A percentile compares a stretch with the other conserved stretches of the same genome.
These are phyloP conservation scores for Stagonosporopsis cucurbitacearum DNA, from an alignment of 2,329 filamentous ascomycete species.

Conservation along the genomic window DNA sequence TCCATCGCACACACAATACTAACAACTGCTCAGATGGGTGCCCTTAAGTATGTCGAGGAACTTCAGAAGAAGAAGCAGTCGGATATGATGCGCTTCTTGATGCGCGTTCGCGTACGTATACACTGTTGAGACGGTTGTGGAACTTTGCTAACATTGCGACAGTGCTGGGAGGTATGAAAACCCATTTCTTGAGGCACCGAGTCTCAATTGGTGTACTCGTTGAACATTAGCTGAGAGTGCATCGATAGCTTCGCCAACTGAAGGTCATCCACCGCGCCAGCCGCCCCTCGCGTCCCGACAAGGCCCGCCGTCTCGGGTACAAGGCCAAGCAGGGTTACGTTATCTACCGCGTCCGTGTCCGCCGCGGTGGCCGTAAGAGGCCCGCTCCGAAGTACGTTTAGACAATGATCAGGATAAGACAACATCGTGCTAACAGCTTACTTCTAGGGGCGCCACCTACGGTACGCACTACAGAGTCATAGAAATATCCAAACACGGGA, in stretches of 20 bases:
- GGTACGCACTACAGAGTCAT: constrained; percentile 65
- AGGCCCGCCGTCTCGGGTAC: constrained; percentile 99
- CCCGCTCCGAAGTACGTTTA: constrained; percentile 74
- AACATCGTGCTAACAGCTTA: constrained; percentile 51
- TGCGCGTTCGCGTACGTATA: constrained; percentile 69
- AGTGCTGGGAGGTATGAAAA: constrained; percentile 90
- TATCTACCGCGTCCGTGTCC: constrained; percentile 98
- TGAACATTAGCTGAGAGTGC: constrained; percentile 99
- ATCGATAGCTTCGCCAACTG: constrained; percentile 99
- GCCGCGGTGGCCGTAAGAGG: constrained; percentile 98
- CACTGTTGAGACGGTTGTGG: constrained; percentile 9
- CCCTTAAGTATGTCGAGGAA: constrained; percentile 99
- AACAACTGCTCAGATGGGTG: constrained; percentile 77
- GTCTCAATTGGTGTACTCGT: constrained; percentile 75
- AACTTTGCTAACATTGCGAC: constrained; percentile 39
- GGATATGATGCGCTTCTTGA: constrained; percentile 99
- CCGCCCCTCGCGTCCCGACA: constrained; percentile 97
- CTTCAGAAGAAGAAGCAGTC: constrained; percentile 99
- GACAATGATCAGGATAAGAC: neutral
- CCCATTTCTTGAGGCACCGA: constrained; percentile 30
- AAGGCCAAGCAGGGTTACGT: constrained; percentile 99
- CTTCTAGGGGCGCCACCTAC: constrained; percentile 85
- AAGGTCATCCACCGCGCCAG: constrained; percentile 99
- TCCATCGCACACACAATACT: constrained; percentile 21
- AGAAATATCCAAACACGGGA: constrained; percentile 8